Base-by-base conservation (phyloP, 2,329 filamentous ascomycete species). In the Verticillium tricorpus region DNA sequence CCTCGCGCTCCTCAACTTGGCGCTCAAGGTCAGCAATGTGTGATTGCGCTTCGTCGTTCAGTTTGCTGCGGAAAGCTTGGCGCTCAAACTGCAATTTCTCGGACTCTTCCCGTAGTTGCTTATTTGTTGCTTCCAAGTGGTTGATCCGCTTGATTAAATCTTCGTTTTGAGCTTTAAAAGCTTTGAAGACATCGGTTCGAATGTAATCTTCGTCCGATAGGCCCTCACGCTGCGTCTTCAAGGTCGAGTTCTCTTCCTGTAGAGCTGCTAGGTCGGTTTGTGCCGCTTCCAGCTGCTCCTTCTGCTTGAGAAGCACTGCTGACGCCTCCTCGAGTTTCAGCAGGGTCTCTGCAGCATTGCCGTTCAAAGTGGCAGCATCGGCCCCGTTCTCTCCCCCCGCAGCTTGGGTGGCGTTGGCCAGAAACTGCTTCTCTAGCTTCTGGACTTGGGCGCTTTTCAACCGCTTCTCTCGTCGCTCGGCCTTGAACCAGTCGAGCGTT, bases 111-210 rank as follows among this genome's bases (percentile, higher is more conserved):
- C 90, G 87, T 34, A 98, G 76, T 67, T 93, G 89, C 63, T 90
- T 88, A 73, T 97, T 97, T 14, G 89, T 90, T 3, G 92, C 92
- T 75, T 98, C 94, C 15, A 98, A 78, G 69, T 94, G 89, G 73
- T 99, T 99, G 70, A 97, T 88, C 40, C 92, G 89, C 74, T 92
- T 94, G 68, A 97, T 92, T 9, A 96, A 85, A 68, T 98, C 94
- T 70, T 98, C 95, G 69, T 96, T 91, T 69, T 97, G 92, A 28
- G 85, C 85, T 76, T 93, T 96, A 71, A 97, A 85, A 65, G 91
- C 87, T 76, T 97, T 98, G 83, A 97, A 99, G 3, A 97, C 83
- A 69, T 97, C 93, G 5, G 93, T 97, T 62, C 92, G 88, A 50
- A 93, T 89, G 72, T 96, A 98, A 69, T 99, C 95, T 65, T 99